Evolutionary conservation across 768 basidiomycete genomes (phyloP).

Genomic region (Crepidotus variabilis): DNA sequence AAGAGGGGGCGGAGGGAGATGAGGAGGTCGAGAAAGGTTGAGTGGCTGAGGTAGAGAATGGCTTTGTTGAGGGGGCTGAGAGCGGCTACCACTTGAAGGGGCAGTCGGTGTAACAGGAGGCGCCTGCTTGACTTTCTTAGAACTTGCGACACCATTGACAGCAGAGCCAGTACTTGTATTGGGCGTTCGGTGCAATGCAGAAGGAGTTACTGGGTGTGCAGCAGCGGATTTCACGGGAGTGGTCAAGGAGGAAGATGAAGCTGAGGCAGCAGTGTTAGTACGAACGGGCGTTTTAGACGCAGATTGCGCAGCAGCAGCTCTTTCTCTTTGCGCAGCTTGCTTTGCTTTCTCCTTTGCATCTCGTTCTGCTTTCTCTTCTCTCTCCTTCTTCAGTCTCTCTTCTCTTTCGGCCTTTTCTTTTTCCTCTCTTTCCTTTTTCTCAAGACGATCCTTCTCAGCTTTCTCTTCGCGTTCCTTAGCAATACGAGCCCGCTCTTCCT

Average conservation of each 20-base stretch:
- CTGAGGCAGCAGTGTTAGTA: conserved; percentile 42
- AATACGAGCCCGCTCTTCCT: conserved; percentile 63
- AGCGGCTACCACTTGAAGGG: conserved; percentile 30
- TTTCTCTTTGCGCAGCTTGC: conserved; percentile 34
- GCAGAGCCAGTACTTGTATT: conserved; percentile 22
- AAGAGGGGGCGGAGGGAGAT: conserved; percentile 45
- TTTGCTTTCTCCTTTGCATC: conserved; percentile 25
- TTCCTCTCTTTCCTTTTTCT: conserved; percentile 40
- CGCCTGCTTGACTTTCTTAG: conserved; percentile 42
- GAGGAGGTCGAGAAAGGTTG: conserved; percentile 41
- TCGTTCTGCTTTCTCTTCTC: conserved; percentile 27
- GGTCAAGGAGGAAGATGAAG: conserved; percentile 23
- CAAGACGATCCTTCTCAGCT: conserved; percentile 40
- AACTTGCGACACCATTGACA: conserved; percentile 29
- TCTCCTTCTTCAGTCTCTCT: conserved; percentile 26
- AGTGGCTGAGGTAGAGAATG: conserved; percentile 18
- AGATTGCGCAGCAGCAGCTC: conserved; percentile 14
- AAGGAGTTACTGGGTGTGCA: conserved; percentile 30
- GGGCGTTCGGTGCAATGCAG: conserved; percentile 37
- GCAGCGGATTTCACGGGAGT: conserved; percentile 23
- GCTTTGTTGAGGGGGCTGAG: conserved; percentile 24
- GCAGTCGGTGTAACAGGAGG: conserved; percentile 18
- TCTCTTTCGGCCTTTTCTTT: conserved; percentile 40
- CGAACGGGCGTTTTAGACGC: conserved; percentile 38
- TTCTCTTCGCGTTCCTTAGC: conserved; percentile 63